Conservation (phyloP, 2,329 filamentous ascomycete species). For the Paraphoma sp. region DNA sequence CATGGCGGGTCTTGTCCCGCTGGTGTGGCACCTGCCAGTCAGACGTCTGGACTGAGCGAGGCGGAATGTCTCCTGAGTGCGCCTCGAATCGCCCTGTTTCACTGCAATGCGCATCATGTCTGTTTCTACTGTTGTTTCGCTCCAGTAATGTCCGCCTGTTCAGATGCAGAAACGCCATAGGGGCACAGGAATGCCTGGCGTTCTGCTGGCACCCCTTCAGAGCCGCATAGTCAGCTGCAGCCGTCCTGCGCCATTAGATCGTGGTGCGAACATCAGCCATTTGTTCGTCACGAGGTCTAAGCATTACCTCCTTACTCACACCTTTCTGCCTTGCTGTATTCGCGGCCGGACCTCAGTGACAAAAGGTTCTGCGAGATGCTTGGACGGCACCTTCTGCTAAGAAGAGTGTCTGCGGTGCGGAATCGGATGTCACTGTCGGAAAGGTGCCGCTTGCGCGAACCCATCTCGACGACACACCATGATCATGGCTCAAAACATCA, state of each 20-base stretch:
- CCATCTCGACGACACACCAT: neutral
- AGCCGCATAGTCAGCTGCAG: conserved; percentile 24
- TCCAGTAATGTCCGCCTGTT: neutral
- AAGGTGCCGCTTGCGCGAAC: neutral
- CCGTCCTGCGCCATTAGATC: neutral
- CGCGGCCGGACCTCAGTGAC: too few relatives aligned
- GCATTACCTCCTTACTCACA: neutral
- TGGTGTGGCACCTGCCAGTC: neutral
- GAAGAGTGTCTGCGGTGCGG: neutral
- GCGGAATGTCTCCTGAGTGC: neutral
- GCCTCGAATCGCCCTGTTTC: neutral
- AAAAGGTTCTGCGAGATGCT: neutral
- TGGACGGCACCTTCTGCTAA: neutral
- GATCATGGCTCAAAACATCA: neutral
- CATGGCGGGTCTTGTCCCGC: neutral
- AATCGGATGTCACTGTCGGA: neutral
- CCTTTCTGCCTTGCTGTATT: too few relatives aligned
- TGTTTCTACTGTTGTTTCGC: neutral
- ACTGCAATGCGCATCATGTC: neutral
- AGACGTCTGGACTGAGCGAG: neutral
- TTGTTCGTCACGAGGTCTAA: conserved; percentile 2
- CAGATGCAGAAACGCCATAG: conserved; percentile 8
- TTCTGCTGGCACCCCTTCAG: conserved; percentile 18
- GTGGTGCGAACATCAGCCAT: conserved; percentile 3
- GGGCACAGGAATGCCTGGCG: conserved; percentile 13